These are phyloP conservation scores for Solanum phureja DNA, from an alignment of 257 asterid species.

Conservation along the genomic window DNA sequence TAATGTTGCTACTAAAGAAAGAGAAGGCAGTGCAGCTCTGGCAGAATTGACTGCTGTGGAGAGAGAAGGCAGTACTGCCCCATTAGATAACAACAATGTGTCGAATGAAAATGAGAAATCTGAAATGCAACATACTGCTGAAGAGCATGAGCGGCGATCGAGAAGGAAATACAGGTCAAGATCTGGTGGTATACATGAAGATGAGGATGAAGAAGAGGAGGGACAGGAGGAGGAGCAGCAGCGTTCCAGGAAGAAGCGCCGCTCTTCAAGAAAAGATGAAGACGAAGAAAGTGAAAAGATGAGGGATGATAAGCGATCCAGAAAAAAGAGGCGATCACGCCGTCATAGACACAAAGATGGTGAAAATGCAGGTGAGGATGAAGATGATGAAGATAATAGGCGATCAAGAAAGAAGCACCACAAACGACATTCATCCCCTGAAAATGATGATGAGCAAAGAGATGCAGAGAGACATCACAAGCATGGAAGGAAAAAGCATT, in stretches of 20 bases:
- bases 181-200: slow-evolving; percentile 31
- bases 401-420: slow-evolving; percentile 32
- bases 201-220: slow-evolving; percentile 18
- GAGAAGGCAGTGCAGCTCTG: slow-evolving; percentile 27
- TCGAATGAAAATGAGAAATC: slow-evolving; percentile 21
- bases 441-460: slow-evolving; percentile 4
- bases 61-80: slow-evolving; percentile 37
- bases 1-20: slow-evolving; percentile 18
- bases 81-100: slow-evolving; percentile 13
- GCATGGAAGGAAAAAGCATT: slow-evolving; percentile 33
- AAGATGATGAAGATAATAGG: slow-evolving; percentile 22
- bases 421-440: slow-evolving; percentile 21
- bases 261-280: slow-evolving; percentile 15
- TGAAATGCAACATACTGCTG: slow-evolving; percentile 27
- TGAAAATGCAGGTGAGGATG: slow-evolving; percentile 8
- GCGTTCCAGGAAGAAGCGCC: slow-evolving; percentile 18
- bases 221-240: slow-evolving; percentile 15
- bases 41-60: slow-evolving; percentile 10
- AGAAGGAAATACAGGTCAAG: slow-evolving; percentile 40
- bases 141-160: slow-evolving; percentile 21
- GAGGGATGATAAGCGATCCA: slow-evolving; percentile 16
- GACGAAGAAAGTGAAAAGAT: slow-evolving; percentile 25
- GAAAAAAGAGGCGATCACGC: slow-evolving; percentile 22
- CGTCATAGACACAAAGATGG: slow-evolving; percentile 10
- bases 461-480: slow-evolving; percentile 10